phyloP scores from a whole-genome alignment of 2,329 filamentous ascomycete species.

The Fusarium longipes region DNA sequence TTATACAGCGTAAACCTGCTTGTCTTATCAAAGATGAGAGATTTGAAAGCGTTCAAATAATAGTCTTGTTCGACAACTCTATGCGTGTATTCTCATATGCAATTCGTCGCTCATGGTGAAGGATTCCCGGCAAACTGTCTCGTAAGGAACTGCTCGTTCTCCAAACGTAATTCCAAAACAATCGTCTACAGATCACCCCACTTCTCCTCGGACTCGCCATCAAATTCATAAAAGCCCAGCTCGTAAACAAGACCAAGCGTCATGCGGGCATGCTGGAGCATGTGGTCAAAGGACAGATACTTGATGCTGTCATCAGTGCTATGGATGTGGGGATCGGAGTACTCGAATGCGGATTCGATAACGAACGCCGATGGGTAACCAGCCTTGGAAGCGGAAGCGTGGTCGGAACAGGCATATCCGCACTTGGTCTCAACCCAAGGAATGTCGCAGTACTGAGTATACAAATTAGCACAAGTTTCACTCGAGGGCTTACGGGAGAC shows the following conservation, averaged over 20 bases:
- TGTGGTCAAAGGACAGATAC: slow-evolving; percentile 84
- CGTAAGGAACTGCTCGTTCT: background rate
- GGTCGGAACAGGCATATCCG: slow-evolving; percentile 85
- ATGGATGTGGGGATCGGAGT: slow-evolving; percentile 76
- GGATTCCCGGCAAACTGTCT: background rate
- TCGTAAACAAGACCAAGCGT: slow-evolving; percentile 87
- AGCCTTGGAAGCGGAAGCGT: slow-evolving; percentile 78
- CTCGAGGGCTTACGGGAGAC: background rate
- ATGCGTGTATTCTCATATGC: slow-evolving; percentile 24
- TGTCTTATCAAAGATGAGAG: background rate
- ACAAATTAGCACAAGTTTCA: background rate
- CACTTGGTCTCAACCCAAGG: slow-evolving; percentile 89
- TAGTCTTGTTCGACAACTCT: slow-evolving; percentile 4
- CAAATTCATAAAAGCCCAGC: slow-evolving; percentile 80
- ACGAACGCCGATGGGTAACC: slow-evolving; percentile 81
- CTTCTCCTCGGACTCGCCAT: slow-evolving; percentile 51
- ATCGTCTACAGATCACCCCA: slow-evolving; percentile 52
- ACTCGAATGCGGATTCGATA: slow-evolving; percentile 77
- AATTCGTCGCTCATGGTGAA: slow-evolving; percentile 28
- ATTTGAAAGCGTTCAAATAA: background rate
- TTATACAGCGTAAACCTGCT: slow-evolving; percentile 18
- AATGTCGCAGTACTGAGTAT: slow-evolving; percentile 82
- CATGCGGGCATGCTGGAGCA: slow-evolving; percentile 89
- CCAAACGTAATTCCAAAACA: slow-evolving; percentile 1
- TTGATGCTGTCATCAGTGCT: slow-evolving; percentile 76